Base-by-base conservation (phyloP, 2,329 filamentous ascomycete genomes). In the Colletotrichum orbiculare region DNA sequence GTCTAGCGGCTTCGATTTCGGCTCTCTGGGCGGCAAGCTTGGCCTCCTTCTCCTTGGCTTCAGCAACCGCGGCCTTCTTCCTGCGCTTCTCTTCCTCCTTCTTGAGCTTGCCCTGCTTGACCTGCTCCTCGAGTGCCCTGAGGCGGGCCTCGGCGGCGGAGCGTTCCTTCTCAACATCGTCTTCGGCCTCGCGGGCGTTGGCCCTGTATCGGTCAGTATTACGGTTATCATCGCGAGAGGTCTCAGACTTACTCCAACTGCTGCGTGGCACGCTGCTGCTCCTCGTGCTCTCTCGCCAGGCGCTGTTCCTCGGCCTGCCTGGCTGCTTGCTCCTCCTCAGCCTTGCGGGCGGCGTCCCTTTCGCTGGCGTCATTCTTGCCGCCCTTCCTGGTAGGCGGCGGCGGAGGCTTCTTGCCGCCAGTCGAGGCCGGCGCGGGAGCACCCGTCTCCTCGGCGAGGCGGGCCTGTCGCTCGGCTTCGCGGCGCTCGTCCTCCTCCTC, bases 11-110 rank as follows among this genome's bases (percentile, higher is more conserved):
- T 77, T 98, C 96, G 62, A 98, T 91, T 78, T 99, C 95, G 2
- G 93, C 94, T 70, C 93, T 89, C 72, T 96, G 92, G 41, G 92
- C 91, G 33, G 92, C 92, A 69, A 97, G 83, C 75, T 91, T 91
- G 57, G 89, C 84, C 76, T 98, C 95, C 75, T 96, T 94, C 72
- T 97, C 93, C 77, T 93, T 95, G 8, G 94, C 88, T 70, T 96
- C 93, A 54, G 91, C 91, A 73, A 92, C 84, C 9, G 94, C 94
- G 25, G 93, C 95, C 81, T 97, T 94, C 82, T 94, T 96, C 71
- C 87, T 91, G 68, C 90, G 92, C 83, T 97, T 97, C 80, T 97
- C 96, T 77, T 99, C 96, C 70, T 96, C 92, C 79, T 97, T 98
- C 83, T 93, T 95, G 56, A 98, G 81, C 81, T 98, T 99, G 72